These are phyloP conservation scores for Neckera pumila DNA, from an alignment of 225 moss, liverwort and hornwort species.

Conservation along the genomic window DNA sequence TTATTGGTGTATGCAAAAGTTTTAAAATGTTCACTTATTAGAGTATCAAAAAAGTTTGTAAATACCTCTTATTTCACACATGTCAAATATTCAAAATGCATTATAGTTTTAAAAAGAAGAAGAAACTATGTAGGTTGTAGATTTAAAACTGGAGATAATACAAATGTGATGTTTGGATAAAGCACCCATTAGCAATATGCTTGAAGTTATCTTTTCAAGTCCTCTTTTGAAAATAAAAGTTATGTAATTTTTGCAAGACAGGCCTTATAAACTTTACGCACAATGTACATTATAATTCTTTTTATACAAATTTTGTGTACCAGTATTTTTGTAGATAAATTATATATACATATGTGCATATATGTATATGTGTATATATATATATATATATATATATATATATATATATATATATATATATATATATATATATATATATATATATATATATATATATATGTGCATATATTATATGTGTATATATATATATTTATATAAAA, in stretches of 20 bases:
- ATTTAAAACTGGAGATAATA: too few species aligned
- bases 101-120: too few species aligned
- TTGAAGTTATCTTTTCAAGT: not conserved
- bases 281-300: not conserved
- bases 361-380: too few species aligned
- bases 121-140: not conserved
- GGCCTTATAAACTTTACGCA: rapidly evolving
- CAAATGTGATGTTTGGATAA: not conserved
- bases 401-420: too few species aligned
- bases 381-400: not conserved
- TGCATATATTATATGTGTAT: too few species aligned
- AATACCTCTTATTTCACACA: not conserved
- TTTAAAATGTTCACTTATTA: not conserved
- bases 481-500: not conserved
- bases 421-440: not conserved
- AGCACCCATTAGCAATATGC: rapidly evolving
- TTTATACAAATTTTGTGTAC: not conserved
- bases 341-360: rapidly evolving
- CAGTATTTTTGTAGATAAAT: not conserved
- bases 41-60: not conserved
- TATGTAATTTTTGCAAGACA: rapidly evolving
- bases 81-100: not conserved
- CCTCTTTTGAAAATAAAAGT: not conserved
- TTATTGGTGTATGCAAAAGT: not conserved
- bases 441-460: too few species aligned